Evolutionary conservation across 2,329 filamentous ascomycete species (phyloP).

Genomic region (Monilinia laxa): DNA sequence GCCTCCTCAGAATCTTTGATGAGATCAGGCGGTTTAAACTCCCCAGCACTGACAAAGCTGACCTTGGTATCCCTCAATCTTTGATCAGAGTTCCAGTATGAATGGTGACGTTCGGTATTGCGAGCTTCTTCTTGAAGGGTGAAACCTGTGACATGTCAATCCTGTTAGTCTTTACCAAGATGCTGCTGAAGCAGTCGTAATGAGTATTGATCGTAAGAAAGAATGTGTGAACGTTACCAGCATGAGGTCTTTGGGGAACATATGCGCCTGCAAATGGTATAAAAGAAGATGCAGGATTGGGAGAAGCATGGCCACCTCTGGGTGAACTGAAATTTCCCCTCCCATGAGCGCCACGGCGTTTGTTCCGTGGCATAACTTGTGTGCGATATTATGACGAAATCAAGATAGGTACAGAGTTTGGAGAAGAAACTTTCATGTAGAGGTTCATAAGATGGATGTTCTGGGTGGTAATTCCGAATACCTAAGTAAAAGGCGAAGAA

Average conservation of each 20-base stretch:
- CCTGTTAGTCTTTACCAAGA: not conserved
- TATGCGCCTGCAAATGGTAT: constrained; percentile 31
- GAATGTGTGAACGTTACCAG: constrained; percentile 26
- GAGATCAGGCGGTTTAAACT: constrained; percentile 40
- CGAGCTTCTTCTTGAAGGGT: constrained; percentile 56
- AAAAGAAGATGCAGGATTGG: constrained; percentile 27
- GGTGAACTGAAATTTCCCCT: constrained; percentile 26
- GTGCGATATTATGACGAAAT: not conserved
- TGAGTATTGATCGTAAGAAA: not conserved
- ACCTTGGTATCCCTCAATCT: constrained; percentile 57
- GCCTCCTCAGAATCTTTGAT: constrained; percentile 36
- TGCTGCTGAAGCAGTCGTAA: not conserved
- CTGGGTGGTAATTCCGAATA: not conserved
- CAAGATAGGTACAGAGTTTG: not conserved
- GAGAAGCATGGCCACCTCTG: constrained; percentile 23
- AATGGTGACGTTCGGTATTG: constrained; percentile 53
- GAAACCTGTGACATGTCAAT: constrained; percentile 30
- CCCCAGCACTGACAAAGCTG: constrained; percentile 60
- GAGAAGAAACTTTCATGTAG: not conserved
- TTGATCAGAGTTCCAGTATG: constrained; percentile 47
- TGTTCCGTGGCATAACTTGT: constrained; percentile 31
- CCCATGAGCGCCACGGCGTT: constrained; percentile 24
- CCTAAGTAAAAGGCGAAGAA: not conserved
- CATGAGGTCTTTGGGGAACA: constrained; percentile 24
- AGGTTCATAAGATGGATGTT: not conserved